phyloP scores from a whole-genome alignment of 495 filamentous ascomycete genomes.

The Ramalina intermedia region DNA sequence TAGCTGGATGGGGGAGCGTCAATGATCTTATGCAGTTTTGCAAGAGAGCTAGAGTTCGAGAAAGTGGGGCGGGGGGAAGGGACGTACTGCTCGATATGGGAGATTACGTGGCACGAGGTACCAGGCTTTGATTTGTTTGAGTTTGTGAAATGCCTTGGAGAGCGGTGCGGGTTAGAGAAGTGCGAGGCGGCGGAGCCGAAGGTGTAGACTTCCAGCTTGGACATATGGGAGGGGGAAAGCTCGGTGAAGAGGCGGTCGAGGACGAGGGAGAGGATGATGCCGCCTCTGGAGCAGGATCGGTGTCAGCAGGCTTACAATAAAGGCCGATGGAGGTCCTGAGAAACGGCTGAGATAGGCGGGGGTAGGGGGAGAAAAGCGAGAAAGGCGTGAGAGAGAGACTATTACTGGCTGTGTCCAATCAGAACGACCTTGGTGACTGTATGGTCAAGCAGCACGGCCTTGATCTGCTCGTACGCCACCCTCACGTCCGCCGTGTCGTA shows the following conservation, averaged over 20 bases:
- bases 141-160: constrained; percentile 8
- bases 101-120: constrained; percentile 31
- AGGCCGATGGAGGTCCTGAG: no score
- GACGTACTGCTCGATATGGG: constrained; percentile 58
- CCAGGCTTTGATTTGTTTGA: constrained; percentile 6
- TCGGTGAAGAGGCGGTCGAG: constrained; percentile 71
- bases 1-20: constrained; percentile 27
- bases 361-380: no score
- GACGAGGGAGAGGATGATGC: constrained; percentile 58
- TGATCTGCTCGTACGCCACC: constrained; percentile 35
- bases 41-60: no score
- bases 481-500: constrained; percentile 62
- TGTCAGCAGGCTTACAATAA: no score
- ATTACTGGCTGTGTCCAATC: constrained; percentile 47
- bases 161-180: constrained; percentile 62
- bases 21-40: no score
- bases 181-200: constrained; percentile 79
- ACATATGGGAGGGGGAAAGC: constrained; percentile 29
- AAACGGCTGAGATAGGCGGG: no score
- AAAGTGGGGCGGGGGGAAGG: no score
- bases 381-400: no score
- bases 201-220: constrained; percentile 55
- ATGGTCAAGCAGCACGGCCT: constrained; percentile 40
- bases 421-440: constrained; percentile 58
- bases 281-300: constrained; percentile 40